These are phyloP conservation scores for Pseudocercospora crystallina DNA, from an alignment of 2,329 filamentous ascomycete genomes.

Conservation along the genomic window DNA sequence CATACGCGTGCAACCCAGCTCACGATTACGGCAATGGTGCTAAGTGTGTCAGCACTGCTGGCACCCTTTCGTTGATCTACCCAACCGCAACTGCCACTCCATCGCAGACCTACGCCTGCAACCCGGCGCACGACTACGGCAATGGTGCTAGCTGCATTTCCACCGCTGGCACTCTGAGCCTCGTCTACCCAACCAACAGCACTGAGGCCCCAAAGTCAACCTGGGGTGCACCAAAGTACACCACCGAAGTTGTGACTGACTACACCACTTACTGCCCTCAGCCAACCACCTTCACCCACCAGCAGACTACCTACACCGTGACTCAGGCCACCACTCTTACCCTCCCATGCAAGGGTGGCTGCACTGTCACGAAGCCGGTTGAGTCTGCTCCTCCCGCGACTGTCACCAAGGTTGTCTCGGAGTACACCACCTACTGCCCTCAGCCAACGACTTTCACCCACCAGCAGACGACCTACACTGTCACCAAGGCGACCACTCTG, in stretches of 20 bases:
- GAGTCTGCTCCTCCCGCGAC: conserved; percentile 1
- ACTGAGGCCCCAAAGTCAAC: not conserved
- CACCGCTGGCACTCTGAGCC: conserved; percentile 12
- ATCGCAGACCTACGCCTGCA: conserved; percentile 1
- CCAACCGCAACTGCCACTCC: not conserved
- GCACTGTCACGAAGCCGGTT: conserved; percentile 16
- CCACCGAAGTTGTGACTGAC: conserved; percentile 64
- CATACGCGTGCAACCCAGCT: conserved; percentile 14
- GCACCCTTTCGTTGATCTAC: not conserved
- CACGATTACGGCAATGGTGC: conserved; percentile 39
- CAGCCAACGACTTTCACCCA: conserved; percentile 63
- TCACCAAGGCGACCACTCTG: conserved; percentile 50
- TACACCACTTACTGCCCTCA: conserved; percentile 71
- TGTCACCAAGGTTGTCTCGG: conserved; percentile 63
- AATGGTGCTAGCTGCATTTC: conserved; percentile 54
- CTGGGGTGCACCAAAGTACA: not conserved
- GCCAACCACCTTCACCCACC: conserved; percentile 64
- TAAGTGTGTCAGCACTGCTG: conserved; percentile 35
- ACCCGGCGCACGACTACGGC: conserved; percentile 49
- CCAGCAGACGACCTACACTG: conserved; percentile 66
- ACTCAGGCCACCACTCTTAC: conserved; percentile 41
- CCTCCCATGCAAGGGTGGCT: conserved; percentile 21
- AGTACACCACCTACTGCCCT: conserved; percentile 71
- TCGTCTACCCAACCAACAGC: conserved; percentile 11
- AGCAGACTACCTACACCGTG: conserved; percentile 67